Base-by-base conservation (phyloP, 768 basidiomycete species). In the Suillus hirtellus region DNA sequence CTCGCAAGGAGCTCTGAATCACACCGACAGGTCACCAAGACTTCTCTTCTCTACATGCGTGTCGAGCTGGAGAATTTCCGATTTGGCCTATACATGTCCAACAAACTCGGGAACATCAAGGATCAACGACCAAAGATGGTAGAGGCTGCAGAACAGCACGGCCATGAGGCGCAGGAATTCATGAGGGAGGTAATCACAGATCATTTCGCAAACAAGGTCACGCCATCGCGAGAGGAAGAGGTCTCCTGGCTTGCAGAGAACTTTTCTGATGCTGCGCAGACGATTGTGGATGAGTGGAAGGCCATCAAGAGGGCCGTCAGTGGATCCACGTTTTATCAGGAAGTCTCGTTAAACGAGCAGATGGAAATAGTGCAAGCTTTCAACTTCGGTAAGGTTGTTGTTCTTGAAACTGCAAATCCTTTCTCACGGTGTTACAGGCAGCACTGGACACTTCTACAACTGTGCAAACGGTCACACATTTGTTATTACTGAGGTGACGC, bases 401-500 rank as follows among this genome's bases (percentile, higher is more conserved):
- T 54, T 21, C 15, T 34, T 2, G 12, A 17, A 61, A 19, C 63
- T 60, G 24, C 15, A 65, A 21, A 52, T 19, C 19, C n/a, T 37
- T 31, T 15, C 17, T 56, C 24, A 56, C 14, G 14, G 24, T 31
- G 40, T 21, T 58, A 61, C 61, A 79, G 80, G 73, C 10, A 74
- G 76, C 8, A 72, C 77, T 3, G 81, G 81, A 0, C 82, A 83
- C 66, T 84, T 79, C 63, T 83, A 81, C 62, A 80, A 77, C 19
- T 86, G 84, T 62, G 79, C 75, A 0, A 88, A 88, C 58, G 88
- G 88, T 0, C 88, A 89, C 66, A 77, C 81, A 0, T 89, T 85
- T 61, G 82, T 86, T 2, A 88, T 89, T 40, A 73, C 70, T 0
- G 82, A 88, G 70, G 85, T 88, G 62, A 35, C 76, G 66, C 12